Evolutionary conservation across 371 early-diverging fungal species (phyloP).

Genomic region (Basidiobolus heterosporus): DNA sequence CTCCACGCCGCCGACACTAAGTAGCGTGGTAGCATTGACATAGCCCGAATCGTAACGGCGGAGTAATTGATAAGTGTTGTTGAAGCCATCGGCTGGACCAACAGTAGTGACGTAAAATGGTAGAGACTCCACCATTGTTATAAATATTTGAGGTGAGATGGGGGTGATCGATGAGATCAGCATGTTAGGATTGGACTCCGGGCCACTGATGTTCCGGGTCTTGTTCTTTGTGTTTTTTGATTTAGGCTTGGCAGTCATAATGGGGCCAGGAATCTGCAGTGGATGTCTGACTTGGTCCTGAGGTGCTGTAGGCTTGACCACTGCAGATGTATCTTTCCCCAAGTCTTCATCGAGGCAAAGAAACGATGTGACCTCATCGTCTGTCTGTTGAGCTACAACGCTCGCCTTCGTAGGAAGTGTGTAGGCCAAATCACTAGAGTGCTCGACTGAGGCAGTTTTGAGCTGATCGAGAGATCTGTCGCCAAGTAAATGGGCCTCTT

Average conservation of each 20-base stretch:
- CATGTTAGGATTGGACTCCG: no score
- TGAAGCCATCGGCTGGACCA: background rate
- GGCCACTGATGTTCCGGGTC: background rate
- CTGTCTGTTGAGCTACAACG: no score
- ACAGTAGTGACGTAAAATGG: slow-evolving; percentile 7
- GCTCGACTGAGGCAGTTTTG: no score
- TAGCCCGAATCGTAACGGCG: slow-evolving; percentile 62
- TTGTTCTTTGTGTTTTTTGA: background rate
- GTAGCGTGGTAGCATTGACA: slow-evolving; percentile 69
- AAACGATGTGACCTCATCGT: no score
- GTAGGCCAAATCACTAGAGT: no score
- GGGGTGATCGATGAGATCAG: background rate
- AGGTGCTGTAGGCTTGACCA: no score
- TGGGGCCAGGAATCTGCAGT: background rate
- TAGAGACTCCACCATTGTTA: background rate
- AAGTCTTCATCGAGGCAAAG: no score
- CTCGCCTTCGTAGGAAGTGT: no score
- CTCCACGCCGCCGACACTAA: slow-evolving; percentile 72
- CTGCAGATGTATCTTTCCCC: no score
- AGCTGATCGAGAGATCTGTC: no score
- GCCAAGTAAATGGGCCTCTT: no score
- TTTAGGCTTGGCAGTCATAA: background rate
- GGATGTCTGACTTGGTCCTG: background rate
- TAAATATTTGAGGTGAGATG: slow-evolving; percentile 5
- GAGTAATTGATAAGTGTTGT: slow-evolving; percentile 20